Evolutionary conservation across 2,329 filamentous ascomycete species (phyloP), one percentile per base, ranked within the genome.

Genomic region (Hawksworthiomyces lignivorus): DNA sequence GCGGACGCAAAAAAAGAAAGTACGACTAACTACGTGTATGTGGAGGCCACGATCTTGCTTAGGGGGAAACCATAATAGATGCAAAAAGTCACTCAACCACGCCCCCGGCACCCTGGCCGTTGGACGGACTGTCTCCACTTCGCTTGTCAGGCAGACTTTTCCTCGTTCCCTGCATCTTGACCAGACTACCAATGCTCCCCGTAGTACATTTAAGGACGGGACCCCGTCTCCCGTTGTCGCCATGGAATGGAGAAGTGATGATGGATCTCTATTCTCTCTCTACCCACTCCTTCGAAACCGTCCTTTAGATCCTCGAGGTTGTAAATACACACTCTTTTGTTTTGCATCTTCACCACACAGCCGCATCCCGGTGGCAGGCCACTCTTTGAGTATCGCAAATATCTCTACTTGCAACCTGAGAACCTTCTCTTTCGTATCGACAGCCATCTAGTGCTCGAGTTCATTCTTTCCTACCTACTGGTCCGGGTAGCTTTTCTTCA

Each of bases 341-440:
- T 22, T 32, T 28, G 28, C 28, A 26, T 37, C 35, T 22, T 31
- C 29, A 31, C n/a, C n/a, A n/a, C n/a, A n/a, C n/a, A n/a, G 31
- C 31, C 10, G 31, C 31, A 20, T 7, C 17, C 22, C 15, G 36
- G 40, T 44, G 41, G 41, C 41, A 36, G 41, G 41, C 41, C 41
- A 44, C 41, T 44, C 41, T 36, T 30, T 19, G 15, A 39, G 27
- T 18, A 21, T 30, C 39, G 26, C 27, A 24, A 30, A 28, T 14
- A 27, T 18, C 7, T 12, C 17, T 38, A 28, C 17, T 31, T 36
- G n/a, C n/a, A n/a, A n/a, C n/a, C n/a, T n/a, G n/a, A n/a, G n/a
- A n/a, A n/a, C n/a, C n/a, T 29, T 37, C 24, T 20, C 18, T 18
- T 26, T 36, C 27, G 32, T 38, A 26, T 37, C 24, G 21, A 30